phyloP scores from a whole-genome alignment of 257 asterid genomes.

The Solanum tacnaense region DNA sequence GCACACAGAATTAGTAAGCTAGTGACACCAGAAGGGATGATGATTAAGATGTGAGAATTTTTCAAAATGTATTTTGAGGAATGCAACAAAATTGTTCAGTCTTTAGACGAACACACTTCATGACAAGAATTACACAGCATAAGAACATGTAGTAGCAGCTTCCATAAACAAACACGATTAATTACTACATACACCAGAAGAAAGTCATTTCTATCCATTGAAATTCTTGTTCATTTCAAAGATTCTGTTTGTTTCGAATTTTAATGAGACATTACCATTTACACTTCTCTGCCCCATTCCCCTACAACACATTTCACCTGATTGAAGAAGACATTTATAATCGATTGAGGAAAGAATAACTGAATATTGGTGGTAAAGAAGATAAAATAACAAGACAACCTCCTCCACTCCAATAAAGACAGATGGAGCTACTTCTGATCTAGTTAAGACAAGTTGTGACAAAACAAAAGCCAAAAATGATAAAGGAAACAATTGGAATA shows the following conservation, averaged over 20 bases:
- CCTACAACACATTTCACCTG: neutral
- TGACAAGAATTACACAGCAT: neutral
- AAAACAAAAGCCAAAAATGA: neutral
- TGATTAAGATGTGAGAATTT: neutral
- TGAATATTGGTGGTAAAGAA: neutral
- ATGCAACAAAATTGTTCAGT: neutral
- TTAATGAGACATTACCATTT: neutral
- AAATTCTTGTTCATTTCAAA: neutral
- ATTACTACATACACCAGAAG: neutral
- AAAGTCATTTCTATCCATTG: neutral
- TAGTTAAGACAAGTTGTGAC: neutral
- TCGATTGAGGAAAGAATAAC: neutral
- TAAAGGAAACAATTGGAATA: neutral
- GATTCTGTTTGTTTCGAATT: neutral
- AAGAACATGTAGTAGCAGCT: neutral
- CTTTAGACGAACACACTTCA: neutral
- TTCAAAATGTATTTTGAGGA: neutral
- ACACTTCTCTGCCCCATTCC: neutral
- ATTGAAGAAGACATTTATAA: neutral
- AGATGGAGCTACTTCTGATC: neutral
- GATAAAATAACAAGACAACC: neutral
- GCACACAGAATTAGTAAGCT: neutral
- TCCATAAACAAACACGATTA: neutral
- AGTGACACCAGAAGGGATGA: neutral
- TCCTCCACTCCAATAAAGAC: neutral